Base-by-base conservation (phyloP, 2,329 filamentous ascomycete genomes). In the Aspergillus clavatus region DNA sequence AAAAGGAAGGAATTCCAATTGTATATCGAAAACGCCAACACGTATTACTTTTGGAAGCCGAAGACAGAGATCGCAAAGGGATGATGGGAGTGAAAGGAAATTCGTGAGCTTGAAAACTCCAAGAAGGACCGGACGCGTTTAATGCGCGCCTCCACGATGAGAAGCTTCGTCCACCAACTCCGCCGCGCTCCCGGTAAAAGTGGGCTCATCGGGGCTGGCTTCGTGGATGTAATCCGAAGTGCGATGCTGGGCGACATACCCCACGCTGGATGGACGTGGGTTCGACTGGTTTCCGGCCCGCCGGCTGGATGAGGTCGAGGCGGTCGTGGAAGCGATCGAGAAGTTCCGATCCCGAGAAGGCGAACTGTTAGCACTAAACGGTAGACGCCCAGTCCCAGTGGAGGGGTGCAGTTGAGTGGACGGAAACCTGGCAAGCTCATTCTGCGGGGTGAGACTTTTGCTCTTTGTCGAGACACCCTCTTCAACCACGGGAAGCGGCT, bases 211-310 rank as follows among this genome's bases (percentile, higher is more conserved):
- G 14, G 66, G 60, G 51, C 63, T 68, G 19, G 63, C 60, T 40
- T 70, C 65, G 44, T 72, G 69, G 26, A 77, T 74, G 46, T 74
- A 69, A 40, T 76, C 73, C 42, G 66, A 69, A 3, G 72, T 69
- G 26, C 73, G 70, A 53, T 74, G 67, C 46, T 75, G 70, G 7
- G 69, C 65, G 8, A 77, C 74, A 45, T 72, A 75, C 0, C 75
- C 75, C 62, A 77, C 59, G 41, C 73, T 75, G 5, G 72, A 73
- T 0, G 73, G 73, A 35, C 73, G 67, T 42, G 24, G 49, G 22
- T 44, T 33, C 45, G n/a, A 21, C 4, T 64, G 60, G 5, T 48
- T 52, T 7, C 53, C 58, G 4, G 52, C 58, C 16, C 58, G 52
- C n/a, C 63, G 56, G 42, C 63, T 69, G 2, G 69, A 72, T 3